Evolutionary conservation across 345 rosid genomes (phyloP).

Genomic region (Gossypium thurberi): DNA sequence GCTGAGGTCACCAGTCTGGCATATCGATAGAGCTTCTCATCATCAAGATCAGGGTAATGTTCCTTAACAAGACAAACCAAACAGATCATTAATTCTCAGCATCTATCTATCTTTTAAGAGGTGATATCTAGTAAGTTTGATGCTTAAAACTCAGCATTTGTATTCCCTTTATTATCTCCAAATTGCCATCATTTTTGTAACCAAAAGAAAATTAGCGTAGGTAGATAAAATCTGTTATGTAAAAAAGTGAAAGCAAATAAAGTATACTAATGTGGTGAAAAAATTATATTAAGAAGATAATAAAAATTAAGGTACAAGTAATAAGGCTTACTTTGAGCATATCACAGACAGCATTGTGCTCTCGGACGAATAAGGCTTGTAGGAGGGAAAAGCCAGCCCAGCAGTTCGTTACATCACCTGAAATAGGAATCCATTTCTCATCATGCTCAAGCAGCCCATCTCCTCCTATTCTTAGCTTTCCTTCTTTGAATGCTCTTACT

Average conservation of each 20-base stretch:
- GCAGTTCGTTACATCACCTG: slow-evolving; percentile 71
- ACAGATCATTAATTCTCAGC: not conserved
- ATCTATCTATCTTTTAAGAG: too few species aligned
- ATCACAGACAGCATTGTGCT: slow-evolving; percentile 63
- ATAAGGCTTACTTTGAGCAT: slow-evolving; percentile 47
- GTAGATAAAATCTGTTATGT: too few species aligned
- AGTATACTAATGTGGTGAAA: too few species aligned
- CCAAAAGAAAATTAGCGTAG: too few species aligned
- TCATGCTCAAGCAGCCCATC: slow-evolving; percentile 55
- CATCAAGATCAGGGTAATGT: slow-evolving; percentile 45
- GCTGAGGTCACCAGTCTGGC: slow-evolving; percentile 76
- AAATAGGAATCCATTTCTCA: slow-evolving; percentile 55
- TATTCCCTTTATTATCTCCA: too few species aligned
- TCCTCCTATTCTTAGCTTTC: slow-evolving; percentile 48
- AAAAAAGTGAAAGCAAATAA: too few species aligned
- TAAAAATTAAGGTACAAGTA: too few species aligned
- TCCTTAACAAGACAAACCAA: slow-evolving; percentile 23
- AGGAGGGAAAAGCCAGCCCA: slow-evolving; percentile 76
- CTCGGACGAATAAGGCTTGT: slow-evolving; percentile 63
- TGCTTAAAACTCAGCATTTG: not conserved
- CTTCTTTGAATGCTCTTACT: slow-evolving; percentile 67
- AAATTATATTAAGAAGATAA: too few species aligned
- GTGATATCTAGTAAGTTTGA: too few species aligned
- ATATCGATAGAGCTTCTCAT: slow-evolving; percentile 52
- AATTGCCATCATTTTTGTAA: too few species aligned